These are phyloP conservation scores for Fusarium euwallaceae DNA, from an alignment of 2,329 filamentous ascomycete species.

Conservation along the genomic window DNA sequence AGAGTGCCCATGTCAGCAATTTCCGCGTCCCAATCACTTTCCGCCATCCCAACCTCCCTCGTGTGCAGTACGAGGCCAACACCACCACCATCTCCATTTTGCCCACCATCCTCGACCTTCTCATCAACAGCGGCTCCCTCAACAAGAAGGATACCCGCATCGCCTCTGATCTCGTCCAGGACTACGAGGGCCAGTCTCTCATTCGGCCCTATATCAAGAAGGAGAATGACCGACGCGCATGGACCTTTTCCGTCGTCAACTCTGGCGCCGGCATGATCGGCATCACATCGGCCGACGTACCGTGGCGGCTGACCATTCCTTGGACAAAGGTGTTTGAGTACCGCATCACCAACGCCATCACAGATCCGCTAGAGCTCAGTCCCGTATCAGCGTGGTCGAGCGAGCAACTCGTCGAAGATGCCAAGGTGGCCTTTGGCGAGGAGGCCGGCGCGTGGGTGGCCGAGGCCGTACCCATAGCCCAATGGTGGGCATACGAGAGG, in stretches of 20 bases:
- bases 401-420: slow-evolving; percentile 33
- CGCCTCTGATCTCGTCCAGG: slow-evolving; percentile 47
- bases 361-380: slow-evolving; percentile 48
- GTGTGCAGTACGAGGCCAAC: slow-evolving; percentile 48
- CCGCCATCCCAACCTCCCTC: slow-evolving; percentile 50
- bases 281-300: slow-evolving; percentile 49
- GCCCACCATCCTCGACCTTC: slow-evolving; percentile 52
- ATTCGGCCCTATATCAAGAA: slow-evolving; percentile 47
- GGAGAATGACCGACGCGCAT: slow-evolving; percentile 46
- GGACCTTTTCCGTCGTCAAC: slow-evolving; percentile 54
- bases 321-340: slow-evolving; percentile 50
- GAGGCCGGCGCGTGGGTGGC: slow-evolving; percentile 49
- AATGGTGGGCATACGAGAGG: slow-evolving; percentile 43
- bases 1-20: slow-evolving; percentile 49
- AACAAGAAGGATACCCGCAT: slow-evolving; percentile 42
- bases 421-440: slow-evolving; percentile 36
- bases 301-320: slow-evolving; percentile 50
- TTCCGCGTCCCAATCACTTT: slow-evolving; percentile 51
- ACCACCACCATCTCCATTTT: slow-evolving; percentile 52
- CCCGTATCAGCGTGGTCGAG: slow-evolving; percentile 47
- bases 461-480: slow-evolving; percentile 41
- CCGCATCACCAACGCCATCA: slow-evolving; percentile 47
- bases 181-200: slow-evolving; percentile 54
- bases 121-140: slow-evolving; percentile 51
- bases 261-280: slow-evolving; percentile 51